Evolutionary conservation across 352 stramenopile species (phyloP).

Genomic region (Phytophthora fragariaefolia): DNA sequence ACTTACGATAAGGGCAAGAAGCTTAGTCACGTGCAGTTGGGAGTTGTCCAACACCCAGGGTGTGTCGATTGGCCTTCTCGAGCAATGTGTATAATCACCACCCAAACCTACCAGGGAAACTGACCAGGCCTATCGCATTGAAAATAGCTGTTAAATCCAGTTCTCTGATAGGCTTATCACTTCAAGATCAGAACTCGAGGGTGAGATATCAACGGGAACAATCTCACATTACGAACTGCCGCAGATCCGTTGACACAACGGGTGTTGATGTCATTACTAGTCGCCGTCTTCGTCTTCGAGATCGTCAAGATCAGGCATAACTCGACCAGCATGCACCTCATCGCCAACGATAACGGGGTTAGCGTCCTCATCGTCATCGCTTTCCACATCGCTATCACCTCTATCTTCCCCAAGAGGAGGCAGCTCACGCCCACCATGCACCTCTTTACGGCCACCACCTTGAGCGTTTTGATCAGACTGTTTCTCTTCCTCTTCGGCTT

Average conservation of each 20-base stretch:
- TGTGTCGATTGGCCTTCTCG: slow-evolving; percentile 9
- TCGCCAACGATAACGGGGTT: slow-evolving; percentile 2
- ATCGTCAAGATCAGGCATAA: slow-evolving; percentile 63
- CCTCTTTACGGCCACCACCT: slow-evolving; percentile 1
- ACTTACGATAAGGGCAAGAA: slow-evolving; percentile 3
- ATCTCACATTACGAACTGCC: slow-evolving; percentile 24
- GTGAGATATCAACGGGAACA: slow-evolving; percentile 12
- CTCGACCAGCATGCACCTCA: slow-evolving; percentile 56
- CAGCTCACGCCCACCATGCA: slow-evolving; percentile 36
- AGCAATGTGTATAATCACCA: slow-evolving; percentile 1
- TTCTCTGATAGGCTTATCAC: slow-evolving; percentile 14
- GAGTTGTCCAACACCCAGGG: neutral
- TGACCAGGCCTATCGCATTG: slow-evolving; percentile 1
- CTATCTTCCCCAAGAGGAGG: slow-evolving; percentile 35
- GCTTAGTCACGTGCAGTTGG: slow-evolving; percentile 16
- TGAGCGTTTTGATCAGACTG: slow-evolving; percentile 15
- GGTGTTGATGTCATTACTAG: slow-evolving; percentile 17
- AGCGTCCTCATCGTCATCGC: slow-evolving; percentile 25
- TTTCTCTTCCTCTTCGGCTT: slow-evolving; percentile 44
- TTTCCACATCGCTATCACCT: slow-evolving; percentile 41
- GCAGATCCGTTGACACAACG: slow-evolving; percentile 26
- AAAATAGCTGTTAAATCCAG: slow-evolving; percentile 21
- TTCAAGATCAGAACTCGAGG: slow-evolving; percentile 31
- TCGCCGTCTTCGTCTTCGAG: slow-evolving; percentile 44
- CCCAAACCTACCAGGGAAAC: slow-evolving; percentile 30